Evolutionary conservation across 2,329 filamentous ascomycete species (phyloP).

Genomic region (Cordyceps javanica): DNA sequence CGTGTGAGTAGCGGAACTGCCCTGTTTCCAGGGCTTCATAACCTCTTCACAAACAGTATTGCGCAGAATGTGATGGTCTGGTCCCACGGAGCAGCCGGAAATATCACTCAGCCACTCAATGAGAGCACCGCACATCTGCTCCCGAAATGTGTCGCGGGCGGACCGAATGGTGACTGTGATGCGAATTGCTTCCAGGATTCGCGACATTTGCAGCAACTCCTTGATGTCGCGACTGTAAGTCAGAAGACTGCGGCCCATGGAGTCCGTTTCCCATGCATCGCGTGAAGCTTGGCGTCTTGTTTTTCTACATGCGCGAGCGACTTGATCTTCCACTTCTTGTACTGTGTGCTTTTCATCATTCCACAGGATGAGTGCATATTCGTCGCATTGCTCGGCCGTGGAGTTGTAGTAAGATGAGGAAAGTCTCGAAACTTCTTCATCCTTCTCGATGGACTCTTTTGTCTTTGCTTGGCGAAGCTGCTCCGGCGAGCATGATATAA

Average conservation of each 20-base stretch:
- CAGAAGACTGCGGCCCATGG: slow-evolving; percentile 79
- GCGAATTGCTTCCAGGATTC: slow-evolving; percentile 89
- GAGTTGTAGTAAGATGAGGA: slow-evolving; percentile 66
- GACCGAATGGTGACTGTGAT: slow-evolving; percentile 93
- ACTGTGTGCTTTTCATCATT: slow-evolving; percentile 99
- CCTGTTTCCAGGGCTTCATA: slow-evolving; percentile 78
- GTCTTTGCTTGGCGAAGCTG: slow-evolving; percentile 85
- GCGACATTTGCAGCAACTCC: slow-evolving; percentile 69
- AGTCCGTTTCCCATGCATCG: slow-evolving; percentile 83
- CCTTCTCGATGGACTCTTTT: slow-evolving; percentile 68
- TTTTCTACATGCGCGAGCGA: slow-evolving; percentile 79
- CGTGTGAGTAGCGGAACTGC: slow-evolving; percentile 76
- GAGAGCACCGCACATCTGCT: slow-evolving; percentile 98
- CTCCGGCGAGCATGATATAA: slow-evolving; percentile 95
- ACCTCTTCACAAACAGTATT: slow-evolving; percentile 86
- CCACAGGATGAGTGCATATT: slow-evolving; percentile 86
- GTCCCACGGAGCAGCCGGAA: slow-evolving; percentile 76
- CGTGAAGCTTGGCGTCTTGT: slow-evolving; percentile 60
- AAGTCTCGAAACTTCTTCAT: slow-evolving; percentile 75
- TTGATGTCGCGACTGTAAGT: slow-evolving; percentile 68
- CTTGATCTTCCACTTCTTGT: slow-evolving; percentile 81
- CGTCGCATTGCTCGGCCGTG: slow-evolving; percentile 34
- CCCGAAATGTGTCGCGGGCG: slow-evolving; percentile 87
- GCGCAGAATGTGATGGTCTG: slow-evolving; percentile 72
- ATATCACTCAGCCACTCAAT: slow-evolving; percentile 96